phyloP scores from a whole-genome alignment of 805 yeast species.

The Hanseniaspora vineae region DNA sequence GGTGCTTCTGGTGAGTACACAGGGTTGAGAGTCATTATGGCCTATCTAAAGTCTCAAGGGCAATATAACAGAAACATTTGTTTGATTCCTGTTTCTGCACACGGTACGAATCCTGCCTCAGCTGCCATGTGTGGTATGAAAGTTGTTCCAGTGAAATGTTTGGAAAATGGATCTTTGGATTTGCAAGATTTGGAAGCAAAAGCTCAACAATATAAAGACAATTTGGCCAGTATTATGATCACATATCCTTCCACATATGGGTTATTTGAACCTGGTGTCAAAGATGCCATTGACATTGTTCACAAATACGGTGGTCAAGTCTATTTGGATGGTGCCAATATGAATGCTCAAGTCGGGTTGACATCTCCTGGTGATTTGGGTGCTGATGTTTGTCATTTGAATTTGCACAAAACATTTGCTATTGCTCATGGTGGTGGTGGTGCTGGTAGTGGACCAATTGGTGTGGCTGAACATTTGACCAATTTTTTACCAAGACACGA shows the following conservation, averaged over 20 bases:
- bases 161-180: constrained; percentile 76
- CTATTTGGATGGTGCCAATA: constrained; percentile 95
- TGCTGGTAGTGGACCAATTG: constrained; percentile 97
- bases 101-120: constrained; percentile 97
- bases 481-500: constrained; percentile 77
- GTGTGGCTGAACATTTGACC: constrained; percentile 71
- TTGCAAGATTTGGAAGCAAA: constrained; percentile 59
- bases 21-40: constrained; percentile 75
- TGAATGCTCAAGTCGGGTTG: constrained; percentile 97
- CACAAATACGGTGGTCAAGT: constrained; percentile 90
- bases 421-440: constrained; percentile 99
- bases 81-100: constrained; percentile 93
- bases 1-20: constrained; percentile 99
- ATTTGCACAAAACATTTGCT: constrained; percentile 93
- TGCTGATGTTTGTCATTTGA: constrained; percentile 96
- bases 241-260: constrained; percentile 98
- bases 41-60: constrained; percentile 62
- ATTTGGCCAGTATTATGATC: constrained; percentile 86
- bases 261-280: constrained; percentile 84
- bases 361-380: constrained; percentile 97
- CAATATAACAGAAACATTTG: constrained; percentile 63
- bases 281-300: constrained; percentile 70
- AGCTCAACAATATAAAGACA: constrained; percentile 53
- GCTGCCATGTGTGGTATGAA: constrained; percentile 95
- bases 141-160: constrained; percentile 86